These are phyloP conservation scores for Inonotus obliquus DNA, from an alignment of 1,284 basidiomycete genomes.

Conservation along the genomic window DNA sequence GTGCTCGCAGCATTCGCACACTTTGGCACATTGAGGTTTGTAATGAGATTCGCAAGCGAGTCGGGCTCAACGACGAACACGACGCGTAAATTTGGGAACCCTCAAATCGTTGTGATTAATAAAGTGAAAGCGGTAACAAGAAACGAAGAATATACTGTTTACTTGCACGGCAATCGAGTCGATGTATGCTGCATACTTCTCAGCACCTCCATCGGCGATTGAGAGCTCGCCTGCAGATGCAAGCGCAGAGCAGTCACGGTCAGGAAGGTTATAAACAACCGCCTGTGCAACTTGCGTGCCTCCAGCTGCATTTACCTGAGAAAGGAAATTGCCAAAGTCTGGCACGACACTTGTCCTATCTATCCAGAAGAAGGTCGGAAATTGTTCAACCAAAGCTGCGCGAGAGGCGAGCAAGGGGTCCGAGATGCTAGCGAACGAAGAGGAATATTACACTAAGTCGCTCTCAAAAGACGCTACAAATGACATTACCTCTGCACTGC, in stretches of 20 bases:
- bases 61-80: slow-evolving; percentile 21
- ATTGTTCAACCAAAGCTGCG: slow-evolving; percentile 14
- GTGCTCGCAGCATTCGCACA: slow-evolving; percentile 19
- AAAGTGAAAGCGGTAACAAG: too few relatives aligned
- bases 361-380: slow-evolving; percentile 22
- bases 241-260: slow-evolving; percentile 20
- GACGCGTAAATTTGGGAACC: slow-evolving; percentile 18
- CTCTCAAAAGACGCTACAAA: background rate
- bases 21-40: slow-evolving; percentile 19
- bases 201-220: slow-evolving; percentile 19
- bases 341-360: slow-evolving; percentile 14
- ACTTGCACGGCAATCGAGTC: slow-evolving; percentile 19
- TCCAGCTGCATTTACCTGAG: slow-evolving; percentile 21
- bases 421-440: slow-evolving; percentile 12
- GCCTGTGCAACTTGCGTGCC: slow-evolving; percentile 21
- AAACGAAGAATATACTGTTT: slow-evolving; percentile 7
- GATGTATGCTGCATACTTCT: slow-evolving; percentile 18
- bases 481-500: slow-evolving; percentile 4
- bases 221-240: slow-evolving; percentile 19
- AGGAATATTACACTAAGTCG: background rate
- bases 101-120: background rate
- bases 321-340: slow-evolving; percentile 22
- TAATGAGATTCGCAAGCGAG: slow-evolving; percentile 19
- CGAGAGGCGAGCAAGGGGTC: slow-evolving; percentile 14
- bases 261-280: slow-evolving; percentile 22